These are phyloP conservation scores for Epichloe elymi DNA, from an alignment of 2,329 filamentous ascomycete species.

Conservation along the genomic window DNA sequence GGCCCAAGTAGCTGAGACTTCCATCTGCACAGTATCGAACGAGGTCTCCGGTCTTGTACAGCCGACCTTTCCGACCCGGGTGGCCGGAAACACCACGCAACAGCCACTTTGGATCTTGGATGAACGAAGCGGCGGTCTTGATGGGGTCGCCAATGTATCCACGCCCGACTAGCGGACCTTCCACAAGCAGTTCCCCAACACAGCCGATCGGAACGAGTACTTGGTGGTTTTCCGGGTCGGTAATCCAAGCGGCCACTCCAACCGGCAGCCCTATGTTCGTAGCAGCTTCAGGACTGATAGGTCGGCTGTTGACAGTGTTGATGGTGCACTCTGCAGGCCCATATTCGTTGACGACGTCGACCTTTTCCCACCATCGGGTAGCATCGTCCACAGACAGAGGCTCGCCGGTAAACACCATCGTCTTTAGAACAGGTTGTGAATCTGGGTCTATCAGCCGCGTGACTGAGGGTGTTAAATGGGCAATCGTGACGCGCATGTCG, in stretches of 20 bases:
- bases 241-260: not conserved
- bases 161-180: slow-evolving; percentile 32
- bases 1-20: not conserved
- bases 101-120: slow-evolving; percentile 12
- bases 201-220: not conserved
- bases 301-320: not conserved
- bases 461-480: too few relatives aligned
- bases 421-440: not conserved
- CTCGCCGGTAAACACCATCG: not conserved
- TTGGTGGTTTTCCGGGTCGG: not conserved
- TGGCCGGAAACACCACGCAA: not conserved
- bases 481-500: too few relatives aligned
- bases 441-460: too few relatives aligned
- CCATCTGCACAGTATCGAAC: slow-evolving; percentile 8
- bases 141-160: slow-evolving; percentile 32
- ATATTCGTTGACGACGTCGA: not conserved
- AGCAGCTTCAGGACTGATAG: not conserved
- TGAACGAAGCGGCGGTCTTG: slow-evolving; percentile 19
- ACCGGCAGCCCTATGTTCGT: too few relatives aligned
- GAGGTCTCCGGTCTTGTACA: slow-evolving; percentile 11
- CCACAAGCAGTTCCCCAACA: slow-evolving; percentile 23
- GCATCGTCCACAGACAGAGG: slow-evolving; percentile 5
- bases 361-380: not conserved
- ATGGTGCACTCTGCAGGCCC: not conserved
- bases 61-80: slow-evolving; percentile 5